Base-by-base conservation (phyloP, 2,329 filamentous ascomycete species). In the Verticillium dahliae region DNA sequence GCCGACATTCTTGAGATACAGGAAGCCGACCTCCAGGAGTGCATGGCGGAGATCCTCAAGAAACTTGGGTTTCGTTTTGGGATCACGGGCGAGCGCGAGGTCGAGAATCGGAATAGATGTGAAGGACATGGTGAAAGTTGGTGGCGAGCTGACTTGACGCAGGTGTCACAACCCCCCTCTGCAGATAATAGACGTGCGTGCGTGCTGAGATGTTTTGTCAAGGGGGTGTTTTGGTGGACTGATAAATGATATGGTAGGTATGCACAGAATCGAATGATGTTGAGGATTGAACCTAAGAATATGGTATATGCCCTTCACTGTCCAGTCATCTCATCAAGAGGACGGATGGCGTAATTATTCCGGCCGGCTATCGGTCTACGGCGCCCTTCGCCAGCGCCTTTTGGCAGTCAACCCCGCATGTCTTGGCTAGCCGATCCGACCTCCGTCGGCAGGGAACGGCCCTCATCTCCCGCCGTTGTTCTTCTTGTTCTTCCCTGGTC, bases 21-120 rank as follows among this genome's bases (percentile, higher is more conserved):
- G 74, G 70, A 96, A 96, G 1, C 92, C 92, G n/a, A 96, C 90
- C 72, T 94, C 89, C 69, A 96, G 84, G 37, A 96, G 77, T 0
- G 91, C 90, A 73, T 90, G 80, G 15, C 90, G 88, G 37, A 96
- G 81, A 60, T 90, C 80, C 1, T 78, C 74, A 0, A 96, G 82
- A 69, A 96, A 95, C 37, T 76, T 77, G 2, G 89, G 83, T 75
- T 95, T 96, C 0, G 89, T 88, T 5, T 78, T 76, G 18, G 85
- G 80, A 67, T 86, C 76, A 65, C 80, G 78, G 45, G 91, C 89
- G 27, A 84, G 78, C 14, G 88, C 84, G 63, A 96, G 82, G 71
- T 94, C 90, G 39, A 96, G 81, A 59, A 95, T 84, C 1, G 92
- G 92, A 62, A 96, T 87, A 2, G 84, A 82, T 1, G 84, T 87